Base-by-base conservation (phyloP, 2,329 filamentous ascomycete genomes). In the Diplodia scrobiculata region DNA sequence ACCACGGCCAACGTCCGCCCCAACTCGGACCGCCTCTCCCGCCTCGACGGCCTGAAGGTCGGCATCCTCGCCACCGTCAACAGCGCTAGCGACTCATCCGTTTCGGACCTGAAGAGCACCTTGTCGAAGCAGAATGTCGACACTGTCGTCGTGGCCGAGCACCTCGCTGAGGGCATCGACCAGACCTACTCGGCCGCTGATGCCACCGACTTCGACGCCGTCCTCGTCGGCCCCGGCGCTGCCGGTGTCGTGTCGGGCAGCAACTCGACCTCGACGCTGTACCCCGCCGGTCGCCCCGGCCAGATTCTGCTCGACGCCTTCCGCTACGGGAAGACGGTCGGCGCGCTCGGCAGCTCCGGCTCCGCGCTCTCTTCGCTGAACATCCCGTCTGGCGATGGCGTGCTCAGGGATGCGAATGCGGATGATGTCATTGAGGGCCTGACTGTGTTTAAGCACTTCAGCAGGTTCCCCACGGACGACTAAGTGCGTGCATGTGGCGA, bases 281-380 rank as follows among this genome's bases (percentile, higher is more conserved):
- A 84, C 75, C 89, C 89, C 0, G 79, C 83, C 1, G 86, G 86
- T 0, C 82, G 88, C 0, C 89, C 89, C 0, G 75, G 82, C 1
- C 83, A 89, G 78, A 88, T 91, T 60, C 74, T 91, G 19, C 73
- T 81, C 17, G 84, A 88, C 71, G 85, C 82, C 0, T 91, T 86
- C 77, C 79, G 84, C 27, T 91, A 87, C 80, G 89, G 88, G 3
- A 92, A 92, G 81, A 87, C 89, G 0, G 79, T 91, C 27, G 88
- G 81, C 14, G 85, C 84, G 32, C 69, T 90, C 0, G 88, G 87
- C 1, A 75, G 72, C 13, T 77, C 76, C 0, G 77, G 70, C n/a
- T 63, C 66, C 3, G 79, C 80, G 3, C 75, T 85, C 5, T 68
- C 73, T 0, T 75, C 74, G 13, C 80, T 80, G 0, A 82, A 82